Base-by-base conservation (phyloP, 2,329 filamentous ascomycete genomes). In the Moelleriella libera region DNA sequence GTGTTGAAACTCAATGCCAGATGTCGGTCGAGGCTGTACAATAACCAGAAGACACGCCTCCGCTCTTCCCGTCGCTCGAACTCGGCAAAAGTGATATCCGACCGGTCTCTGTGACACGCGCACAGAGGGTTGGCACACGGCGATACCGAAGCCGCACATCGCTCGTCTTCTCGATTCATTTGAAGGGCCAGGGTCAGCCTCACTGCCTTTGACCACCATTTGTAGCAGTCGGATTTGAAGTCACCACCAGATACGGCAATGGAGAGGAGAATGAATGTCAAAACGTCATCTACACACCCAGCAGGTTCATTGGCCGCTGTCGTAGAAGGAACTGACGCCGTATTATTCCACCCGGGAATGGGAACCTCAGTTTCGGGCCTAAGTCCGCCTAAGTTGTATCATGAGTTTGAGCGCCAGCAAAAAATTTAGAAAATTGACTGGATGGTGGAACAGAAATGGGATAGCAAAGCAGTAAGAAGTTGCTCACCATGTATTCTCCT, bases 1-100 rank as follows among this genome's bases (percentile, higher is more conserved):
- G 60, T 58, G 51, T 73, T 73, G 52, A 70, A 72, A 5, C 68
- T 72, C 12, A 74, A 57, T 0, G 67, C 65, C 8, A 74, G 52
- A 49, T 74, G 70, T 8, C 70, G 59, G 49, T 74, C 70, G 5
- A 72, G 57, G 29, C 64, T 63, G 50, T 70, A 74, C 1, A 72
- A 52, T 1, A 73, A 57, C 70, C 70, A 74, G 51, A 71, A 73
- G 0, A 68, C 66, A 5, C 70, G 59, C 5, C 70, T 60, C 5
- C 67, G 57, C 54, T 74, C 70, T 50, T 74, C 70, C 21, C 63
- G 61, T 5, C 67, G 64, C 51, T 75, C 72, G 6, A 67, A 44
- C 4, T 56, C 53, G 5, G 55, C 50, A 10, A 59, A 41, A 0
- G 59, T 57, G 1, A 49, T 47, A 8, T 52, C 56, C 11, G 58